These are phyloP conservation scores for Hypoxylon crocopeplum DNA, from an alignment of 495 filamentous ascomycete species.

Conservation along the genomic window DNA sequence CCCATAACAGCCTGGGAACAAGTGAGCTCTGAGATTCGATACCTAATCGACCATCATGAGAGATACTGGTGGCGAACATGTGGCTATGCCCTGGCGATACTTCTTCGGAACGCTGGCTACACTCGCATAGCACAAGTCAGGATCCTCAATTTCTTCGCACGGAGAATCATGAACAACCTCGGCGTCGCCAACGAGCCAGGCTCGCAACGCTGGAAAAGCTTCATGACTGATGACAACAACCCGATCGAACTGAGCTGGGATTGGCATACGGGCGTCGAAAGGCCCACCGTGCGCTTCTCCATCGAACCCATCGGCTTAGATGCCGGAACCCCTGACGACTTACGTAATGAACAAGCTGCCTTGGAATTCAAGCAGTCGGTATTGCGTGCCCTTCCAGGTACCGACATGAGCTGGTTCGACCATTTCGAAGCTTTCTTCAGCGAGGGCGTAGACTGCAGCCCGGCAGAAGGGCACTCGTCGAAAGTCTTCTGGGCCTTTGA, in stretches of 20 bases:
- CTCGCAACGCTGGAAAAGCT: slow-evolving; percentile 41
- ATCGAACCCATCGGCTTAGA: slow-evolving; percentile 41
- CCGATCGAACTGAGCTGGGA: slow-evolving; percentile 49
- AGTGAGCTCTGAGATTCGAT: slow-evolving; percentile 8
- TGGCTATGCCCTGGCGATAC: slow-evolving; percentile 20
- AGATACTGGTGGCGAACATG: slow-evolving; percentile 16
- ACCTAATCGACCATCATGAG: slow-evolving; percentile 4
- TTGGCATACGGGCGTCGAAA: slow-evolving; percentile 27
- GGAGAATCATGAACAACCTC: slow-evolving; percentile 5
- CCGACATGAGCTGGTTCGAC: slow-evolving; percentile 28
- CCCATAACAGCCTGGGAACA: slow-evolving; percentile 8
- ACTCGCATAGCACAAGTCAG: slow-evolving; percentile 8
- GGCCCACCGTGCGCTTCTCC: slow-evolving; percentile 41
- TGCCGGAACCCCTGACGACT: slow-evolving; percentile 39
- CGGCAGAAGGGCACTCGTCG: slow-evolving; percentile 20
- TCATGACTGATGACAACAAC: slow-evolving; percentile 49
- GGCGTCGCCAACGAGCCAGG: slow-evolving; percentile 8
- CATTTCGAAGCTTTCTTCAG: slow-evolving; percentile 34
- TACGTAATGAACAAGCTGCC: slow-evolving; percentile 24
- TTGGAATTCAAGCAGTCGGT: slow-evolving; percentile 17
- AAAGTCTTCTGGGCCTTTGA: slow-evolving; percentile 43
- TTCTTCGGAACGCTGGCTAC: slow-evolving; percentile 23
- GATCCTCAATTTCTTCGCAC: slow-evolving; percentile 20
- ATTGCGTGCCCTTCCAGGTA: slow-evolving; percentile 6
- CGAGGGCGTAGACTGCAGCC: not conserved